phyloP scores from a whole-genome alignment of 2,329 filamentous ascomycete species.

The Grosmannia huntii region DNA sequence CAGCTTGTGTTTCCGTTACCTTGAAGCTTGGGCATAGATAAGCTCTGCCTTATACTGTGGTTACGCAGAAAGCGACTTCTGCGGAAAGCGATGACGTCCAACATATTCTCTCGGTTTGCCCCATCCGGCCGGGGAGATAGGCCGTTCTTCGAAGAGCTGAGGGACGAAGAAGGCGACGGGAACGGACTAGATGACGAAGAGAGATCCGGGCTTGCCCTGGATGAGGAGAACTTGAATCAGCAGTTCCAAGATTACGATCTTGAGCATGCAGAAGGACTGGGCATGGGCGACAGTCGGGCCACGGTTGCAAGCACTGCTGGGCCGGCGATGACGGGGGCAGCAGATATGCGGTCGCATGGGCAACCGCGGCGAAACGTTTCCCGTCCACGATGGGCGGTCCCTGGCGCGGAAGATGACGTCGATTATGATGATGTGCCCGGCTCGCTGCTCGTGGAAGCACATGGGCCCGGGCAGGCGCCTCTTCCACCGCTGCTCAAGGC shows the following conservation, averaged over 20 bases:
- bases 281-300: conserved; percentile 31
- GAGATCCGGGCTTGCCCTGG: conserved; percentile 28
- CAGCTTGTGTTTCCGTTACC: background rate
- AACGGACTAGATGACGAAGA: conserved; percentile 28
- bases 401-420: conserved; percentile 30
- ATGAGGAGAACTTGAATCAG: conserved; percentile 41
- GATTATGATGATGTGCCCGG: conserved; percentile 53
- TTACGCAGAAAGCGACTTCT: background rate
- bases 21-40: background rate
- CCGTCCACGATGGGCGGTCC: conserved; percentile 13
- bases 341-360: background rate
- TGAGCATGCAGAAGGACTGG: conserved; percentile 28
- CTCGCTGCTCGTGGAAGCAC: conserved; percentile 46
- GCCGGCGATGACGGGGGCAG: background rate
- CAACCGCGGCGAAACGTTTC: background rate
- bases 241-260: conserved; percentile 38
- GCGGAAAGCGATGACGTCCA: conserved; percentile 27
- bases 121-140: conserved; percentile 22
- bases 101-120: conserved; percentile 33
- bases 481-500: conserved; percentile 14
- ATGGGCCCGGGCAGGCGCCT: conserved; percentile 1
- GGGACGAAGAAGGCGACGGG: conserved; percentile 21
- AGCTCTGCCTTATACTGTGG: background rate
- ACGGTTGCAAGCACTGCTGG: conserved; percentile 18
- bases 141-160: conserved; percentile 40